Base-by-base conservation (phyloP, 768 basidiomycete species). In the Serendipita sp. region DNA sequence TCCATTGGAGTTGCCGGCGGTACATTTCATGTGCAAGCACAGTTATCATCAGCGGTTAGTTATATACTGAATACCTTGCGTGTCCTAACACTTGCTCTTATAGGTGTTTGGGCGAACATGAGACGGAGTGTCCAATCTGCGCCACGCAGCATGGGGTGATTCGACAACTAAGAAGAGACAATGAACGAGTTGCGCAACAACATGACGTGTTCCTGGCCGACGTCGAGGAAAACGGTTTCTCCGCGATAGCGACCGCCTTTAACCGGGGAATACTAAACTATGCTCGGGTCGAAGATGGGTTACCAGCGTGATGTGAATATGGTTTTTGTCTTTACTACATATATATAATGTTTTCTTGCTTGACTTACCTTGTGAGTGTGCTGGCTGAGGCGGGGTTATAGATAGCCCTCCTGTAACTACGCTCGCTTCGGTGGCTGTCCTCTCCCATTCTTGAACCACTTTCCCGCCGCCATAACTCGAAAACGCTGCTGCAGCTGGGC, bases 11-110 rank as follows among this genome's bases (percentile, higher is more conserved):
- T 81, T 97, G 9, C 95, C 96, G 0, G 87, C 83, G 66, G 79
- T 98, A 3, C 94, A 98, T 72, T 98, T 97, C 70, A 96, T 98
- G 95, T 99, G 95, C 73, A 85, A 86, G 68, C 96, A 98, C 71
- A 92, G 90, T 65, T 98, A 90, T 75, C 96, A 99, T 70, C 79
- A 93, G 90, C 61, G 45, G 74, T 70, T 73, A 44, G 17, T 61
- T 2, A 34, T n/a, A 2, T 65, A 22, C 60, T 33, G 16, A 26
- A 9, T 11, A 22, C 63, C 17, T 2, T 38, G 14, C 2, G 20
- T 56, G 34, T 51, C 61, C 61, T 34, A 38, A 22, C 42, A 48
- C 20, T 34, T 38, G 31, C 13, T 30, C 30, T 30, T 42, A 43
- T 65, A 96, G 94, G 51, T 97, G 92, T 69, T 72, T 97, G n/a